These are phyloP conservation scores for Alectoria sarmentosa DNA, from an alignment of 495 filamentous ascomycete species.

Conservation along the genomic window DNA sequence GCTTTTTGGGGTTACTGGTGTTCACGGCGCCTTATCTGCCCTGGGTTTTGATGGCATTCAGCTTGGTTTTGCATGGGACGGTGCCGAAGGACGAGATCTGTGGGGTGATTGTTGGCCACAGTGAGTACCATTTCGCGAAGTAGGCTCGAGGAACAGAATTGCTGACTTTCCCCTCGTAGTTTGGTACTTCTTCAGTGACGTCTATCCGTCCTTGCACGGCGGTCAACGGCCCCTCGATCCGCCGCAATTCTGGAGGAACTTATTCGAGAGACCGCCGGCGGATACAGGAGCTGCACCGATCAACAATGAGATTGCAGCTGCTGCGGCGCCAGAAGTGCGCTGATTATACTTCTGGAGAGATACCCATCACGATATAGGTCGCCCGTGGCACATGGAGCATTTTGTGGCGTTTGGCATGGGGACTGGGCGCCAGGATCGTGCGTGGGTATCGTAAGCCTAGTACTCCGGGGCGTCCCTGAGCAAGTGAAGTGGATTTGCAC, in stretches of 20 bases:
- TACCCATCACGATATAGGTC: conserved; percentile 5
- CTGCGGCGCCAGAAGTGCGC: conserved; percentile 26
- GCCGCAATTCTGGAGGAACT: conserved; percentile 79
- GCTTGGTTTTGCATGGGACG: conserved; percentile 72
- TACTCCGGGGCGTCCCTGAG: not conserved
- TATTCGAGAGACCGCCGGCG: conserved; percentile 57
- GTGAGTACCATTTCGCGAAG: conserved; percentile 31
- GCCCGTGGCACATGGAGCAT: not conserved
- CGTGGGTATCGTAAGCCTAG: not conserved
- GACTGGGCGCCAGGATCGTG: not conserved
- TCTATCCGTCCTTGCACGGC: conserved; percentile 84
- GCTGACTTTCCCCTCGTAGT: conserved; percentile 37
- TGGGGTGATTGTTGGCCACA: conserved; percentile 85
- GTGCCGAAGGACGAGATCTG: conserved; percentile 94
- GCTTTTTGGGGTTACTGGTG: conserved; percentile 81
- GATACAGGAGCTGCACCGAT: conserved; percentile 28
- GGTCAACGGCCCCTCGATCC: conserved; percentile 85
- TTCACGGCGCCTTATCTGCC: conserved; percentile 93
- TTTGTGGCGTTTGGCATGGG: conserved; percentile 7
- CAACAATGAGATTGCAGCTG: conserved; percentile 28
- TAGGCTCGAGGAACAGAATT: not conserved
- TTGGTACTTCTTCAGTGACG: conserved; percentile 97
- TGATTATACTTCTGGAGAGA: not conserved
- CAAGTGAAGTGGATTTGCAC: not conserved
- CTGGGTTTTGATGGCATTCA: conserved; percentile 93